Conservation (phyloP, 1,284 basidiomycete genomes). For the Mycosarcoma mackinlayi region DNA sequence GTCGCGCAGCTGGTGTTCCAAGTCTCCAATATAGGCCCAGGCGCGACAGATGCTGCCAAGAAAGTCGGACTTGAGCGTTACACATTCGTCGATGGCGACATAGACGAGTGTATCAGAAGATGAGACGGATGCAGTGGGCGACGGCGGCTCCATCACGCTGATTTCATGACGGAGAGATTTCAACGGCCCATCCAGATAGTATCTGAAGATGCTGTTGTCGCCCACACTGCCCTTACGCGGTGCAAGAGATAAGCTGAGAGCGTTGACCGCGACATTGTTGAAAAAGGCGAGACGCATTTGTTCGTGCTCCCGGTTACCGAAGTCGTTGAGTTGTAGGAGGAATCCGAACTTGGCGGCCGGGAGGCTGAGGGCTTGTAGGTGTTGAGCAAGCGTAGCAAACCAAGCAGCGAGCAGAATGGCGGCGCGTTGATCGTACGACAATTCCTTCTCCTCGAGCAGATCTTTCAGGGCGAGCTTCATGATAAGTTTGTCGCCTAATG, state of each 20-base stretch:
- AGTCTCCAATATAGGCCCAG: no score
- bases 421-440: background rate
- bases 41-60: no score
- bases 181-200: no score
- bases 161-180: background rate
- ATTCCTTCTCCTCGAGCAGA: no score
- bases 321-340: slow-evolving; percentile 1
- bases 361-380: no score
- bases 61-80: background rate
- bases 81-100: slow-evolving; percentile 10
- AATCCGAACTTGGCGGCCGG: background rate
- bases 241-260: background rate
- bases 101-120: no score
- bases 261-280: no score
- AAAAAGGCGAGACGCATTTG: background rate
- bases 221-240: no score
- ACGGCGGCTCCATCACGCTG: background rate
- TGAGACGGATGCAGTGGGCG: background rate
- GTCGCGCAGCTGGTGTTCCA: no score
- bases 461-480: no score
- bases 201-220: no score
- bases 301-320: background rate
- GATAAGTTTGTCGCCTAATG: no score
- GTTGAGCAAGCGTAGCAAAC: background rate
- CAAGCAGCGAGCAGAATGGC: slow-evolving; percentile 3